These are phyloP conservation scores for Somion occarium DNA, from an alignment of 1,284 basidiomycete species.

Conservation along the genomic window DNA sequence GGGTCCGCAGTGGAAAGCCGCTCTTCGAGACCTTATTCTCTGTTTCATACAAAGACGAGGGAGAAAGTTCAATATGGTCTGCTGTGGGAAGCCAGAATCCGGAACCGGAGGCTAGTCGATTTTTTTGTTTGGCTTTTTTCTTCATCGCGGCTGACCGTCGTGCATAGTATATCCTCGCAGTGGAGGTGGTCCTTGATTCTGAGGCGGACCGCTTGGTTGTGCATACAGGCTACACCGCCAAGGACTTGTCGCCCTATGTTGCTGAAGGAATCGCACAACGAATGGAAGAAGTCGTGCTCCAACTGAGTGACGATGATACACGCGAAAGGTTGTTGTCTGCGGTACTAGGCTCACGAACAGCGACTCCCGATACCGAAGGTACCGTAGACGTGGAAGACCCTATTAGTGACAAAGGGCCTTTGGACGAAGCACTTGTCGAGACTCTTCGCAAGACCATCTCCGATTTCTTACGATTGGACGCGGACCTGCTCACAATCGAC, in stretches of 20 bases:
- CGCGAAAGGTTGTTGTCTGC: conserved; percentile 5
- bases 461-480: conserved; percentile 32
- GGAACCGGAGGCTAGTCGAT: conserved; percentile 38
- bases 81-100: conserved; percentile 36
- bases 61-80: conserved; percentile 21
- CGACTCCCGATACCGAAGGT: conserved; percentile 1
- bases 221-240: conserved; percentile 30
- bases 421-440: conserved; percentile 14
- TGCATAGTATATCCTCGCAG: conserved; percentile 42
- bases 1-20: conserved; percentile 33
- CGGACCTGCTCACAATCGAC: conserved; percentile 22
- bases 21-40: conserved; percentile 44
- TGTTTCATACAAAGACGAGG: conserved; percentile 32
- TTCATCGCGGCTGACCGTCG: neutral
- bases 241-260: conserved; percentile 18
- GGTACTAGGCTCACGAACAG: conserved; percentile 7
- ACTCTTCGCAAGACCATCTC: conserved; percentile 27
- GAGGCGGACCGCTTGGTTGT: conserved; percentile 24
- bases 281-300: conserved; percentile 9
- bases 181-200: conserved; percentile 38
- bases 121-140: conserved; percentile 3
- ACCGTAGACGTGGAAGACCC: neutral
- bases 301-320: neutral
- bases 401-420: neutral
- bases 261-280: conserved; percentile 20